phyloP scores from a whole-genome alignment of 768 basidiomycete species.

The Scleroderma bovista region DNA sequence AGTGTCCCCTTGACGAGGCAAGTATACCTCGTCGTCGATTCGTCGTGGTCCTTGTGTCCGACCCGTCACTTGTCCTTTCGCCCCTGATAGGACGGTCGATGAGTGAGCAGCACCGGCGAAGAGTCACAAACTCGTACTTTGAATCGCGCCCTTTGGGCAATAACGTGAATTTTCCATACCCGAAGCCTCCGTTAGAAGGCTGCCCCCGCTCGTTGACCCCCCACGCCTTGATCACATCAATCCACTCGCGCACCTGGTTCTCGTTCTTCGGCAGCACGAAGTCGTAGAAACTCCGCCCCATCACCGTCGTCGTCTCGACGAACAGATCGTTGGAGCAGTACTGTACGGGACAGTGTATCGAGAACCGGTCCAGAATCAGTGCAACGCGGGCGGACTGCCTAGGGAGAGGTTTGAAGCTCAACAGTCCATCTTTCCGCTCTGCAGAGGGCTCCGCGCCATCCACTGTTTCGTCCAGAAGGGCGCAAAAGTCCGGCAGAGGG shows the following conservation, averaged over 20 bases:
- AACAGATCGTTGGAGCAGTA: constrained; percentile 75
- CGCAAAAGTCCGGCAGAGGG: constrained; percentile 30
- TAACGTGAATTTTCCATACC: constrained; percentile 67
- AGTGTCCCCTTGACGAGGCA: constrained; percentile 8
- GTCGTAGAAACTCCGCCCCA: constrained; percentile 69
- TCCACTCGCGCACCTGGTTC: constrained; percentile 62
- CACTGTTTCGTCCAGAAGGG: constrained; percentile 10
- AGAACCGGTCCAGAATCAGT: constrained; percentile 79
- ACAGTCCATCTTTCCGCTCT: constrained; percentile 9
- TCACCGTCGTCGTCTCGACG: constrained; percentile 50
- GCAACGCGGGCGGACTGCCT: constrained; percentile 70
- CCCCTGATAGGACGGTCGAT: constrained; percentile 20
- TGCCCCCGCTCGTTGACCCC: constrained; percentile 81
- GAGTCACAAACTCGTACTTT: constrained; percentile 24
- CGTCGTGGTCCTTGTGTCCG: constrained; percentile 10
- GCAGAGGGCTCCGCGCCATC: constrained; percentile 5
- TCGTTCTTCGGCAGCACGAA: constrained; percentile 66
- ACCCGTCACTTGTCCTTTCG: constrained; percentile 21
- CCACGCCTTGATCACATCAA: constrained; percentile 75
- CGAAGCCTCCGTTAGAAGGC: constrained; percentile 81
- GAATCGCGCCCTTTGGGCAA: constrained; percentile 58
- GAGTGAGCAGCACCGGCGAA: background rate
- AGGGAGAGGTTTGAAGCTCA: constrained; percentile 59
- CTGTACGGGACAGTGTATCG: constrained; percentile 53
- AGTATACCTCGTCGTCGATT: constrained; percentile 25